A percentile compares a stretch with the other conserved stretches of the same genome.
Conservation (phyloP, 2,329 filamentous ascomycete species). For the Emericellopsis atlantica region DNA sequence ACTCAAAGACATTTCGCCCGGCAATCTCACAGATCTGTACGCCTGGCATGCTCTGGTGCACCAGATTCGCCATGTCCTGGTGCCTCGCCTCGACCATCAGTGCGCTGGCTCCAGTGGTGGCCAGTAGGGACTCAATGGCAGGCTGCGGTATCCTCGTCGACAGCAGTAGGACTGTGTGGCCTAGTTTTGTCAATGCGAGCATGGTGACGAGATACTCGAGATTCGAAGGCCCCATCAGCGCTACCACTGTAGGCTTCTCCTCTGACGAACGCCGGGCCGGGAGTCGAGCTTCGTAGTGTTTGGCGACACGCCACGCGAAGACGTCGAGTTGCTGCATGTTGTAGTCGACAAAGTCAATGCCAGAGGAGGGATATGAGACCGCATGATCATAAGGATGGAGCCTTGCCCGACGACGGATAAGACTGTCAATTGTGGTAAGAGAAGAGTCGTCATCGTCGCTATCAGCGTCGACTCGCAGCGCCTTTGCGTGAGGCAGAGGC, state of each 20-base stretch:
- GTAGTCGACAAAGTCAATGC: slow-evolving; percentile 31
- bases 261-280: slow-evolving; percentile 9
- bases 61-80: slow-evolving; percentile 7
- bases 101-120: slow-evolving; percentile 10
- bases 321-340: slow-evolving; percentile 30
- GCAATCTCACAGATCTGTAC: slow-evolving; percentile 14
- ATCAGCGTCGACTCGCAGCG: not conserved
- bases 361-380: slow-evolving; percentile 27
- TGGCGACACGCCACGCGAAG: slow-evolving; percentile 15
- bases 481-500: not conserved
- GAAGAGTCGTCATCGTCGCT: slow-evolving; percentile 8
- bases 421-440: slow-evolving; percentile 11
- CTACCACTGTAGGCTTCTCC: slow-evolving; percentile 24
- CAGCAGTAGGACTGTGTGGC: slow-evolving; percentile 31
- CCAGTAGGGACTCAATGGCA: slow-evolving; percentile 16
- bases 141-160: slow-evolving; percentile 19
- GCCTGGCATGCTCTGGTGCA: slow-evolving; percentile 6
- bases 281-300: slow-evolving; percentile 9
- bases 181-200: slow-evolving; percentile 39
- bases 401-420: slow-evolving; percentile 10
- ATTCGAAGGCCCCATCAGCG: slow-evolving; percentile 37
- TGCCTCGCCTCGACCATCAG: slow-evolving; percentile 12
- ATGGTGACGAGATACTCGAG: slow-evolving; percentile 41
- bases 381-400: slow-evolving; percentile 20
- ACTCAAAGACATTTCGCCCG: slow-evolving; percentile 11